Percentiles rank a stretch among this genome's conserved stretches.
Evolutionary conservation across 75 land plant genomes (phyloP).

Genomic region (Larix kaempferi): DNA sequence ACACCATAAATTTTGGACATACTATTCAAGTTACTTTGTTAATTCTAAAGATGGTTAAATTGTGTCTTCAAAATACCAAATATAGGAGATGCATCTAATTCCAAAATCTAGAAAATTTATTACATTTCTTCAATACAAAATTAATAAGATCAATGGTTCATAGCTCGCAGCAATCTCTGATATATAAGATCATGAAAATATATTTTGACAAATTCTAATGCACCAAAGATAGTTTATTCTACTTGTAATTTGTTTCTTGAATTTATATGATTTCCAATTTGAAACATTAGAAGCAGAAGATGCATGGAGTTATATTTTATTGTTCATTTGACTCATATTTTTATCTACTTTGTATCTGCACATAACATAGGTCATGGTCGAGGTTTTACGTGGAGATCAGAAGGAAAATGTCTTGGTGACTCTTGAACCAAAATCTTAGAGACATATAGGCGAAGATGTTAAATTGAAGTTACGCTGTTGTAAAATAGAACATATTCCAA

Average conservation of each 20-base stretch:
- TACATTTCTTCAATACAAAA: too few species aligned
- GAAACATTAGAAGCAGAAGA: neutral
- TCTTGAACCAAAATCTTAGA: constrained; percentile 24
- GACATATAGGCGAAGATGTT: neutral
- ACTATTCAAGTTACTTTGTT: too few species aligned
- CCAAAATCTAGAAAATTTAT: too few species aligned
- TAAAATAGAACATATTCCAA: neutral
- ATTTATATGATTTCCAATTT: neutral
- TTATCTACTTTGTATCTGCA: neutral
- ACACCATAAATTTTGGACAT: too few species aligned
- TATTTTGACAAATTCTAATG: neutral
- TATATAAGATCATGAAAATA: neutral
- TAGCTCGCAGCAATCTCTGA: too few species aligned
- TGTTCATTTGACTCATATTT: neutral
- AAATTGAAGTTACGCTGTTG: neutral
- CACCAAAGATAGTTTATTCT: neutral
- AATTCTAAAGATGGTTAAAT: too few species aligned
- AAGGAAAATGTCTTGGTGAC: constrained; percentile 27
- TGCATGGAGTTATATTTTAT: neutral
- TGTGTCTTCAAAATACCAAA: too few species aligned
- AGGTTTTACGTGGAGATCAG: constrained; percentile 44
- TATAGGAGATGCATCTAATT: too few species aligned
- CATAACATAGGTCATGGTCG: constrained; percentile 28
- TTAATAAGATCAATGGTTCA: too few species aligned
- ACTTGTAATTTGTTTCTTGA: neutral